Conservation (phyloP, 768 basidiomycete species). For the Leccinum incarnatum region DNA sequence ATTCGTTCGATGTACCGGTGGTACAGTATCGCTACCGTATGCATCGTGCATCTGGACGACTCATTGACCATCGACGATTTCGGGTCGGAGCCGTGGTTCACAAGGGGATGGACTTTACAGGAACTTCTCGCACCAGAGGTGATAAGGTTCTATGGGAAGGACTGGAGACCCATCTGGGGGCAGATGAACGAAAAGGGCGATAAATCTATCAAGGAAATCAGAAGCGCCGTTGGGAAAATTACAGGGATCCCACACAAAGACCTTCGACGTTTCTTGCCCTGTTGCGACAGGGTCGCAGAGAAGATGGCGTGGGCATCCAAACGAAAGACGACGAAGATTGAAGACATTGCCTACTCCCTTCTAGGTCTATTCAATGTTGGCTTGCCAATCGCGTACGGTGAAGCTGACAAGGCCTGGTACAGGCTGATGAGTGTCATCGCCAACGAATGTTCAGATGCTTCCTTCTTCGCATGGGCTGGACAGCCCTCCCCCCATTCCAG, state of each 20-base stretch:
- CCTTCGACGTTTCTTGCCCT: slow-evolving; percentile 10
- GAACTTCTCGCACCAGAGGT: slow-evolving; percentile 14
- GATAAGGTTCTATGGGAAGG: slow-evolving; percentile 18
- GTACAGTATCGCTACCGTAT: slow-evolving; percentile 24
- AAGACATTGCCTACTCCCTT: slow-evolving; percentile 26
- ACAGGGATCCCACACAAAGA: slow-evolving; percentile 16
- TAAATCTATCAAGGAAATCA: slow-evolving; percentile 10
- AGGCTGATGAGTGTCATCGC: slow-evolving; percentile 16
- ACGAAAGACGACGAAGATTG: slow-evolving; percentile 22
- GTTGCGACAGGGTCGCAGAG: slow-evolving; percentile 14
- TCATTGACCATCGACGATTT: slow-evolving; percentile 10
- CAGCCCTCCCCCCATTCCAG: slow-evolving; percentile 11
- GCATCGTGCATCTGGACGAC: slow-evolving; percentile 21
- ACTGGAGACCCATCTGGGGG: slow-evolving; percentile 17
- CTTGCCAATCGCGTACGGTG: slow-evolving; percentile 25
- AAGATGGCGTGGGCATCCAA: slow-evolving; percentile 26
- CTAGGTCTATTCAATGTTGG: slow-evolving; percentile 24
- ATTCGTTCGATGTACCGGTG: slow-evolving; percentile 31
- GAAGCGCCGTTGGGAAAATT: slow-evolving; percentile 3
- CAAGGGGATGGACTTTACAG: slow-evolving; percentile 22
- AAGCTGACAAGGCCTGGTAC: slow-evolving; percentile 22
- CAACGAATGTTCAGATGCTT: slow-evolving; percentile 12
- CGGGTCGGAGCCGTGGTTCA: slow-evolving; percentile 22
- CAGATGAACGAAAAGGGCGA: slow-evolving; percentile 6
- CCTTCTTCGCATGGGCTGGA: slow-evolving; percentile 16